phyloP scores from a whole-genome alignment of 2,329 filamentous ascomycete species.

The Verruconis gallopava region DNA sequence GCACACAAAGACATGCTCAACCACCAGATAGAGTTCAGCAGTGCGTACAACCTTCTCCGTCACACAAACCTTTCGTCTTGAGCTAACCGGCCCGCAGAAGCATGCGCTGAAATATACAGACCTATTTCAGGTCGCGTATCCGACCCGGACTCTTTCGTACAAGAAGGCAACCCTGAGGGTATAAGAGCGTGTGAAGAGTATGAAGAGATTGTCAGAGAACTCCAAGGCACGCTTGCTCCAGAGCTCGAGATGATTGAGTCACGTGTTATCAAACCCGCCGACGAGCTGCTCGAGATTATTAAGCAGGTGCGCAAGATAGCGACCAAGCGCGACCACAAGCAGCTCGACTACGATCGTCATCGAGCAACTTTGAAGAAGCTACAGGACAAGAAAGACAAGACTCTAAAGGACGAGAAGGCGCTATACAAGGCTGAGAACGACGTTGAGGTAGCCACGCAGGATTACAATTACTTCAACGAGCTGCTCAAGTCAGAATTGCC shows the following conservation, averaged over 20 bases:
- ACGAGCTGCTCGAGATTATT: conserved; percentile 87
- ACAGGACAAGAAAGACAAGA: conserved; percentile 95
- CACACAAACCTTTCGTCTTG: no score
- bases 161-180: conserved; percentile 81
- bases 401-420: conserved; percentile 91
- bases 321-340: conserved; percentile 89
- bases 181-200: conserved; percentile 96
- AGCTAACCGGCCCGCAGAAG: no score
- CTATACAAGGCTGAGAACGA: conserved; percentile 92
- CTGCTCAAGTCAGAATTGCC: conserved; percentile 91
- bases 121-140: conserved; percentile 93
- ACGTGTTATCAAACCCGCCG: conserved; percentile 79
- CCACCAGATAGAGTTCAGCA: conserved; percentile 98
- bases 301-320: conserved; percentile 86
- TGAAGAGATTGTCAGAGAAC: conserved; percentile 75
- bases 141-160: conserved; percentile 70
- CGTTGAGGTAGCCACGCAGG: conserved; percentile 79
- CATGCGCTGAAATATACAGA: conserved; percentile 93
- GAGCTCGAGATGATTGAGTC: conserved; percentile 97
- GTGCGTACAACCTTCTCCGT: no score
- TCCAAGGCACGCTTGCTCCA: conserved; percentile 76
- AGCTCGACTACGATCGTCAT: conserved; percentile 89
- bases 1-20: conserved; percentile 67
- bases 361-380: conserved; percentile 77
- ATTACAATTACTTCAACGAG: conserved; percentile 97